These are phyloP conservation scores for Candida neerlandica DNA, from an alignment of 1,139 yeast species.

Conservation along the genomic window DNA sequence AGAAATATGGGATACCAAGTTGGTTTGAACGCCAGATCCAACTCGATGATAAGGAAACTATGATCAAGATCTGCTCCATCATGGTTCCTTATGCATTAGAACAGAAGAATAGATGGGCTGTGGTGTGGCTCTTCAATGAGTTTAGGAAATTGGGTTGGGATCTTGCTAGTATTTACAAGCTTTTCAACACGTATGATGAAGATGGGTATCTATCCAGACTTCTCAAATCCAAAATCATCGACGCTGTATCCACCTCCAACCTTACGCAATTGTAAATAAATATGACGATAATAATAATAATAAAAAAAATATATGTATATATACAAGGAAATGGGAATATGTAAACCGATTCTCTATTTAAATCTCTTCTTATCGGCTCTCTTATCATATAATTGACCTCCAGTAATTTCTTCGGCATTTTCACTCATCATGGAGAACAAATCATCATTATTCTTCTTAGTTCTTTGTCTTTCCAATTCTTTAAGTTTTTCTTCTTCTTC, in stretches of 20 bases:
- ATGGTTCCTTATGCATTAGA: constrained; percentile 19
- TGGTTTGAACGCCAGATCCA: neutral
- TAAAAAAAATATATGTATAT: constrained; percentile 20
- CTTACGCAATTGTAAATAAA: neutral
- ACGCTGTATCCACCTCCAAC: neutral
- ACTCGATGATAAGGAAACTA: neutral
- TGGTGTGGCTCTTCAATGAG: constrained; percentile 38
- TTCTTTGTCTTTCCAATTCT: constrained; percentile 17
- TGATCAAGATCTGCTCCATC: constrained; percentile 17
- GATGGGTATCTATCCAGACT: constrained; percentile 13
- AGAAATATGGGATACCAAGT: constrained; percentile 3
- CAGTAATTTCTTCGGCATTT: constrained; percentile 61
- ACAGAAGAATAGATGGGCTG: neutral
- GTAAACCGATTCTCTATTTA: constrained; percentile 14
- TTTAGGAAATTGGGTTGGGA: constrained; percentile 33
- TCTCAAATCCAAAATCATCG: constrained; percentile 8
- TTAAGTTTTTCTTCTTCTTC: constrained; percentile 20
- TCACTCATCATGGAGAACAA: constrained; percentile 60
- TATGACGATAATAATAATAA: neutral
- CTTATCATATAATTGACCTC: constrained; percentile 58
- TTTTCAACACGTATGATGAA: constrained; percentile 10
- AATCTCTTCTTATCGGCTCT: constrained; percentile 40
- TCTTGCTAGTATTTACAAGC: constrained; percentile 22
- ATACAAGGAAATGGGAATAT: constrained; percentile 12
- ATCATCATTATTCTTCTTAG: constrained; percentile 47